Conservation (phyloP, 352 stramenopile species). For the Phytophthora cactorum region DNA sequence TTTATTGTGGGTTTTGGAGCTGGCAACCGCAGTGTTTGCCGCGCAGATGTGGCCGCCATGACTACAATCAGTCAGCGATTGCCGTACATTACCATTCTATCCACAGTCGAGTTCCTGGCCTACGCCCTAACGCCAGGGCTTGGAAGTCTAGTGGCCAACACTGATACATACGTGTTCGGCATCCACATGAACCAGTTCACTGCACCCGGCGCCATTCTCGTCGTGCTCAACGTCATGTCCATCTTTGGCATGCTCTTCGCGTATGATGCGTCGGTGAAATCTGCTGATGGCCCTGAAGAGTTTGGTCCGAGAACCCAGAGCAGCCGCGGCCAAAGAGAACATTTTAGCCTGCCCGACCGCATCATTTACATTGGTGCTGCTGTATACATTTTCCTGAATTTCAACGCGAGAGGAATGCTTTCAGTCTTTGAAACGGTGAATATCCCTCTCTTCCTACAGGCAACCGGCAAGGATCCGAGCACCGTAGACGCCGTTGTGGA, state of each 20-base stretch:
- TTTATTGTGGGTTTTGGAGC: slow-evolving; percentile 80
- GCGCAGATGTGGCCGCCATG: slow-evolving; percentile 72
- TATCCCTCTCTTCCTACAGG: slow-evolving; percentile 71
- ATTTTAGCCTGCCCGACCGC: slow-evolving; percentile 49
- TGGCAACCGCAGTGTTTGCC: slow-evolving; percentile 74
- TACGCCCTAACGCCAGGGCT: slow-evolving; percentile 72
- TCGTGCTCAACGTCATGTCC: slow-evolving; percentile 61
- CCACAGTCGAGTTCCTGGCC: slow-evolving; percentile 79
- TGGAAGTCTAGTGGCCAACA: slow-evolving; percentile 58
- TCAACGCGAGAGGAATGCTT: slow-evolving; percentile 72
- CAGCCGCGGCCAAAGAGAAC: slow-evolving; percentile 30
- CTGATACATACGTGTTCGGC: slow-evolving; percentile 56
- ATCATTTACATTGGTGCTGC: slow-evolving; percentile 63
- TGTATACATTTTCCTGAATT: slow-evolving; percentile 80
- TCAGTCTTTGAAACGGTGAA: slow-evolving; percentile 84
- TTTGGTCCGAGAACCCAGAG: slow-evolving; percentile 31
- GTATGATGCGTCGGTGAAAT: slow-evolving; percentile 58
- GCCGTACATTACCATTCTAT: slow-evolving; percentile 76
- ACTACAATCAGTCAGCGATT: slow-evolving; percentile 68
- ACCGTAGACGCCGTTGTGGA: slow-evolving; percentile 52
- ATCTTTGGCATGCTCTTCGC: slow-evolving; percentile 61
- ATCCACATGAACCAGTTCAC: slow-evolving; percentile 78
- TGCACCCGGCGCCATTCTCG: slow-evolving; percentile 57
- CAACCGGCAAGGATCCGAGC: slow-evolving; percentile 59
- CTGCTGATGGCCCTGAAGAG: slow-evolving; percentile 54